Evolutionary conservation across 768 basidiomycete genomes (phyloP).

Genomic region (Phlegmacium glaucopus): DNA sequence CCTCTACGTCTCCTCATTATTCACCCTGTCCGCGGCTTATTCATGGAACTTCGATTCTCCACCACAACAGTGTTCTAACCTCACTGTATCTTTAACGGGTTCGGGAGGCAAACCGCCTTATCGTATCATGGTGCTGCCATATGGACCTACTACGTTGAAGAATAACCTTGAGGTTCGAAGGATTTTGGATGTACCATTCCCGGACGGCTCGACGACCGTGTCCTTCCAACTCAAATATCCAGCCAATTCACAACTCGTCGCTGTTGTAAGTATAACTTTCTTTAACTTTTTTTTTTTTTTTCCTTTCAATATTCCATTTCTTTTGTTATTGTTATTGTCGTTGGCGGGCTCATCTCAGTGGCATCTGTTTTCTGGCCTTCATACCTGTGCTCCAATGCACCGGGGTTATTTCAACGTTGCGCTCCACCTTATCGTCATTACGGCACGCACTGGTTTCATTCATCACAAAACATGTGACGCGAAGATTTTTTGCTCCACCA

Average conservation of each 20-base stretch:
- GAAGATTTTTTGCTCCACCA: too few species aligned
- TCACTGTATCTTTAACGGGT: constrained; percentile 58
- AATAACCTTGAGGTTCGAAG: constrained; percentile 62
- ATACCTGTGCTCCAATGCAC: too few species aligned
- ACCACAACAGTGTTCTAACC: constrained; percentile 65
- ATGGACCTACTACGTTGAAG: constrained; percentile 57
- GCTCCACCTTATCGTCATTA: too few species aligned
- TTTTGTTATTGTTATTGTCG: not conserved
- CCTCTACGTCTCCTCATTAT: constrained; percentile 22
- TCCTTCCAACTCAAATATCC: constrained; percentile 65
- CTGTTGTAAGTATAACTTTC: constrained; percentile 57
- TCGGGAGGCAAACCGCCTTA: constrained; percentile 62
- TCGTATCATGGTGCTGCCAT: constrained; percentile 62
- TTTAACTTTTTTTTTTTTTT: constrained; percentile 4
- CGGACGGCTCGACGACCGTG: constrained; percentile 33
- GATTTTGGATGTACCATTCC: constrained; percentile 55
- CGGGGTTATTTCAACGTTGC: too few species aligned
- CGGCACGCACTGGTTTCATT: too few species aligned
- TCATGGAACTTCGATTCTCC: constrained; percentile 42
- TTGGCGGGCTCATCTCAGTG: too few species aligned
- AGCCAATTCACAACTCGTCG: constrained; percentile 67
- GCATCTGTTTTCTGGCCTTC: too few species aligned
- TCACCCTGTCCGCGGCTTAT: constrained; percentile 34
- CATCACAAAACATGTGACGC: too few species aligned
- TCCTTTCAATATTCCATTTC: not conserved